Evolutionary conservation across 2,329 filamentous ascomycete genomes (phyloP), one percentile per base, ranked within the genome.

Genomic region (Didymosphaeria variabile): DNA sequence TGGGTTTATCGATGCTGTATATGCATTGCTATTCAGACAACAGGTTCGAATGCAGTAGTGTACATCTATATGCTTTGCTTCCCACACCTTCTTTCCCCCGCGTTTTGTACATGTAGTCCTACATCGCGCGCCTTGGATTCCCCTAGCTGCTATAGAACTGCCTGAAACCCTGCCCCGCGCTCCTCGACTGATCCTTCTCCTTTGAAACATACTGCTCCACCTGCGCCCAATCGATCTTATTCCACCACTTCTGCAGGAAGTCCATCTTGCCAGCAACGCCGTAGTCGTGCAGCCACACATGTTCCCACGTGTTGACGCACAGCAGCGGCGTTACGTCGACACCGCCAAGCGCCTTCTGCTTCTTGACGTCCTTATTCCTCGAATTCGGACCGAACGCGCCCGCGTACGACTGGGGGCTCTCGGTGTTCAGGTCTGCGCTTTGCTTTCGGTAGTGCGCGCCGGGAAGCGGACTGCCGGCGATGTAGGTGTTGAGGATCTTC

Each of bases 291-390:
- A 98, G 81, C 88, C 91, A 99, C 9, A 91, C 90, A 80, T 98
- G 95, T 83, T 98, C 90, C 95, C 95, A 99, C 5, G 93, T 97
- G 81, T 93, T 98, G 61, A 98, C 86, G 77, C 94, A 97, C 70
- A 99, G 82, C 62, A 98, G 84, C 13, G 94, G 94, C 59, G 88
- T 84, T 36, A 94, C 79, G 52, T 90, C 85, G 65, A 88, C 85
- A 60, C 89, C 90, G 42, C 90, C 91, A 1, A 90, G 88, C 5
- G 88, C 85, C 61, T 85, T 78, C 58, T 77, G 79, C 15, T 73
- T 67, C 63, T 68, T 74, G 34, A 66, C 68, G 61, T 67, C 63
- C 21, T 66, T 71, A 51, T 72, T 68, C 61, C 50, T 60, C 36
- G 73, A 61, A 5, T 71, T 73, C 1, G 40, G 3, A 15, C 82